Base-by-base conservation (phyloP, 1,139 yeast species). In the Magnusiomyces paraingens region DNA sequence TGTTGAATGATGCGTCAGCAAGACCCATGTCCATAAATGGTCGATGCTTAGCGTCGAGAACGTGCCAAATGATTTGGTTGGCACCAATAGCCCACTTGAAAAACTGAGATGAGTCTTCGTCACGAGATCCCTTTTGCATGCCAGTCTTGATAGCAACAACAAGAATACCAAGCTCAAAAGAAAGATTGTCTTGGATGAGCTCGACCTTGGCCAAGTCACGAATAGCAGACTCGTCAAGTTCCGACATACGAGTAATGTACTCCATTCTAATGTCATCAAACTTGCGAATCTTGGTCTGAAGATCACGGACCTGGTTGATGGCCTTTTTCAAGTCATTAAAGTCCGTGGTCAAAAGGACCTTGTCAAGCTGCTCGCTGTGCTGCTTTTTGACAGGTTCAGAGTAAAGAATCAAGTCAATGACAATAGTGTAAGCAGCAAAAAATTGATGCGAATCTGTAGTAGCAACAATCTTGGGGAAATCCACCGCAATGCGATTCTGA, bases 21-120 rank as follows among this genome's bases (percentile, higher is more conserved):
- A 91, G 66, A 0, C 86, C 84, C 57, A 90, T 74, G 66, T 86
- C 95, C 56, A 88, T 68, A 62, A 90, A 82, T 17, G 94, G 93
- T 43, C 71, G 69, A 29, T 86, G 71, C 5, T 77, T 67, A 12
- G 80, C 81, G 53, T 80, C 82, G 52, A 89, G 71, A 62, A 90
- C 73, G 64, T 87, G 94, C 74, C 91, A 74, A 51, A 83, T 80
- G 35, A 89, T 74, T 61, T 85, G 86, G 63, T 85, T 91, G 0
- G 94, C 82, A 29, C 82, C 74, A 29, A 89, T 73, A 15, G 79
- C 72, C 87, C 93, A 85, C 56, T 79, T 78, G 32, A 80, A 58
- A 20, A 65, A 62, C 36, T 68, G 66, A 6, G 66, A 65, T 17
- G 70, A 69, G 50, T 69, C 73, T 1, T 73, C 70, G 47, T 74